These are phyloP conservation scores for Cercospora sp. DNA, from an alignment of 2,329 filamentous ascomycete genomes.

Conservation along the genomic window DNA sequence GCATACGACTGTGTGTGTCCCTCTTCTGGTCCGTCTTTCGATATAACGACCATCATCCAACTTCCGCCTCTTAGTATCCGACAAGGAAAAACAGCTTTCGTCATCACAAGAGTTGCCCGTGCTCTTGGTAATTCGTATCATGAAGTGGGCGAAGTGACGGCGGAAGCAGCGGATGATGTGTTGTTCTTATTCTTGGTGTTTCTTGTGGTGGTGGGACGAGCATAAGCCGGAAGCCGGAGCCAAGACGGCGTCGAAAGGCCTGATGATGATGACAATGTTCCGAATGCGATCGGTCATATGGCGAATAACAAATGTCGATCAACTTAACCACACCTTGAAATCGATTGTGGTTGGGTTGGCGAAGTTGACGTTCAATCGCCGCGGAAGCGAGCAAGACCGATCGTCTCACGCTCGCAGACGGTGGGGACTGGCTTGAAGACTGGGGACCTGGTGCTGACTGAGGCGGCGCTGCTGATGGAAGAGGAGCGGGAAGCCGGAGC, in stretches of 20 bases:
- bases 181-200: neutral
- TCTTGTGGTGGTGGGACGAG: neutral
- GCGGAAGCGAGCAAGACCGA: constrained; percentile 19
- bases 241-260: neutral
- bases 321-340: neutral
- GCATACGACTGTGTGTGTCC: neutral
- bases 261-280: neutral
- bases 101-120: constrained; percentile 16
- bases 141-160: constrained; percentile 10
- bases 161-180: constrained; percentile 1
- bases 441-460: constrained; percentile 5
- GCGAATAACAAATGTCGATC: no score
- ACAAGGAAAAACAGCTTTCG: neutral
- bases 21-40: neutral
- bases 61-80: neutral
- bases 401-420: constrained; percentile 15
- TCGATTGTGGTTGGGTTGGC: neutral
- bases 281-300: neutral
- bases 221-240: neutral
- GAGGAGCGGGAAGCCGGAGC: constrained; percentile 7
- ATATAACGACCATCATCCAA: neutral
- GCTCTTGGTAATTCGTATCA: constrained; percentile 5
- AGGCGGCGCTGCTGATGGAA: constrained; percentile 11
- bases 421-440: constrained; percentile 7
- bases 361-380: constrained; percentile 10